Evolutionary conservation across 495 filamentous ascomycete genomes (phyloP).

Genomic region (Xanthoparmelia taractica): DNA sequence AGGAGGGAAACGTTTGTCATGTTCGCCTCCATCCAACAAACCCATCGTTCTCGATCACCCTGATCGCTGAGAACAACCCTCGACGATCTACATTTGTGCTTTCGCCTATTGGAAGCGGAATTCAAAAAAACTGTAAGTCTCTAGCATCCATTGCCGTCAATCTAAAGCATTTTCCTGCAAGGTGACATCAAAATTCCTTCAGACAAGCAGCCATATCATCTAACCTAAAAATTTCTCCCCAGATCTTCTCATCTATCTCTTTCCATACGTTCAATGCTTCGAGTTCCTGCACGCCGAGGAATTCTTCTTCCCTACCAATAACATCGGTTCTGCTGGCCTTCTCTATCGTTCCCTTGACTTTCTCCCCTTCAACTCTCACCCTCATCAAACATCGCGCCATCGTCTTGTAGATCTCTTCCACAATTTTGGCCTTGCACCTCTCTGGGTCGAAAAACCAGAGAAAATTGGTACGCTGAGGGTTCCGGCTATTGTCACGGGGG

Average conservation of each 20-base stretch:
- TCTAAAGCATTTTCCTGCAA: neutral
- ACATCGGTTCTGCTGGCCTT: conserved; percentile 79
- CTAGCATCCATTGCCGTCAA: neutral
- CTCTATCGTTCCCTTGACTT: conserved; percentile 58
- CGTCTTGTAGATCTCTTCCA: conserved; percentile 74
- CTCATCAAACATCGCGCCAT: conserved; percentile 83
- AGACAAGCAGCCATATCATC: conserved; percentile 80
- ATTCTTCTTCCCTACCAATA: conserved; percentile 67
- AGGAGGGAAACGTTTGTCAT: neutral
- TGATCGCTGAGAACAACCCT: neutral
- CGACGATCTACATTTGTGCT: neutral
- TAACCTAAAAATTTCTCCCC: conserved; percentile 66
- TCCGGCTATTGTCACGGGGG: conserved; percentile 67
- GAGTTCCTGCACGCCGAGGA: conserved; percentile 59
- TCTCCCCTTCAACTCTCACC: conserved; percentile 58
- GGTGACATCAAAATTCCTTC: conserved; percentile 59
- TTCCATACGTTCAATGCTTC: conserved; percentile 59
- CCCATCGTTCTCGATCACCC: neutral
- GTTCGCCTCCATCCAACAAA: neutral
- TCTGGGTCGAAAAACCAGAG: conserved; percentile 84
- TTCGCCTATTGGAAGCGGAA: neutral
- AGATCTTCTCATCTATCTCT: conserved; percentile 62
- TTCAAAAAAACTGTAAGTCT: neutral
- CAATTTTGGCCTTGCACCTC: conserved; percentile 52
- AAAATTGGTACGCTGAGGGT: conserved; percentile 71